Base-by-base conservation (phyloP, 371 early-diverging fungal species). In the Circinella minor region DNA sequence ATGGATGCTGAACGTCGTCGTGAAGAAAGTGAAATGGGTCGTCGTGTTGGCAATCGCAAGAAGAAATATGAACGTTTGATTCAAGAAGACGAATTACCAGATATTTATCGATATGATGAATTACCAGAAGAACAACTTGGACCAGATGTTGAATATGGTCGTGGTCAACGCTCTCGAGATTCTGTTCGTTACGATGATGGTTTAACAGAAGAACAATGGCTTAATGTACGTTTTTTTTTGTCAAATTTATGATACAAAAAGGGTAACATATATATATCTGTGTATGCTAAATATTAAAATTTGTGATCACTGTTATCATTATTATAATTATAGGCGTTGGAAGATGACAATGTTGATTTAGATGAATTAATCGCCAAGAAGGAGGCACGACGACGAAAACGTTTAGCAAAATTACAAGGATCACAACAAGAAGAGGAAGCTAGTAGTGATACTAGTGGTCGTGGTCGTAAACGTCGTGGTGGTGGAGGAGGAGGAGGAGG, bases 161-260 rank as follows among this genome's bases (percentile, higher is more conserved):
- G 96, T 63, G 92, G 93, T 8, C 90, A 90, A 59, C 82, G 95
- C 39, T 80, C 75, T 15, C 86, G 91, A 54, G 88, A 87, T 5
- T 82, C 76, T 47, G 93, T 97, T 13, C 81, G 86, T 17, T 98
- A 99, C 75, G 94, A 94, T 73, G 98, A 99, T 72, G 95, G 93
- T 0, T 80, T 98, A 77, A 95, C 95, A 0, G 98, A 99, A 69
- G 96, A 96, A 69, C 96, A 99, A 80, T 99, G 91, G 90, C 71
- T 95, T 18, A 86, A 87, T 55, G 94, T 92, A 59, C 79, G 69
- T 63, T 36, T 48, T 18, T 51, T 54, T 54, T 54, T 54, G 27
- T 27, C 2, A 27, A 2, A 27, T 27, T 27, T 27, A 27, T 27
- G 27, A 27, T 27, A 27, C 43, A 43, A 11, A 43, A 43, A 3